These are phyloP conservation scores for Puccinia coronata DNA, from an alignment of 1,284 basidiomycete species.

Conservation along the genomic window DNA sequence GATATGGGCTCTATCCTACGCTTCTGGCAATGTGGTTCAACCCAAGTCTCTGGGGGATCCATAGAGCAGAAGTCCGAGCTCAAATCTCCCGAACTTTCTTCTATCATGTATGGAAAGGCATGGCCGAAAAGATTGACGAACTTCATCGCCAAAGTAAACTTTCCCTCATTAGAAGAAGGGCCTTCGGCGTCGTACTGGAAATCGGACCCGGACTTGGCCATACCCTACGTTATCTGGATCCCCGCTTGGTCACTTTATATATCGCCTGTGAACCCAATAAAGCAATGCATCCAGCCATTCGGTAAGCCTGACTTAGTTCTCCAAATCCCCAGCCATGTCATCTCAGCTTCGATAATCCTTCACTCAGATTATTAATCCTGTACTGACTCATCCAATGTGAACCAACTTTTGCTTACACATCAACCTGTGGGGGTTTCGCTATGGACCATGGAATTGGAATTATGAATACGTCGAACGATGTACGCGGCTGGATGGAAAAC, in stretches of 20 bases:
- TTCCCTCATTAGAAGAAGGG: background rate
- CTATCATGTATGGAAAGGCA: slow-evolving; percentile 12
- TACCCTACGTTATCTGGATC: slow-evolving; percentile 10
- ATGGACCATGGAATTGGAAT: no score
- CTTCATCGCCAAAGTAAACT: background rate
- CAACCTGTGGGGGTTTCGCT: no score
- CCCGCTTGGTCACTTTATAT: background rate
- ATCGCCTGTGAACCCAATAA: slow-evolving; percentile 18
- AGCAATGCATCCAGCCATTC: slow-evolving; percentile 13
- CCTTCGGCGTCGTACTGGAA: background rate
- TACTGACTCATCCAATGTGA: background rate
- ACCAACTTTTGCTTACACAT: background rate
- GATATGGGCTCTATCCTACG: background rate
- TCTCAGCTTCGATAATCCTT: background rate
- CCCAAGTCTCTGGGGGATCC: background rate
- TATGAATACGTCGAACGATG: no score
- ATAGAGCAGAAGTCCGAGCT: background rate
- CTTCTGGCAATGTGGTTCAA: slow-evolving; percentile 15
- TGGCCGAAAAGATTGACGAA: background rate
- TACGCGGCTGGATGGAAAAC: background rate
- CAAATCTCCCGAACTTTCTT: slow-evolving; percentile 6
- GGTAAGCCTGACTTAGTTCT: background rate
- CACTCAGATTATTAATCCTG: background rate
- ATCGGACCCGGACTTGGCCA: background rate
- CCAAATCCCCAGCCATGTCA: no score